Conservation (phyloP, 768 basidiomycete genomes). For the Suillus clintonianus region DNA sequence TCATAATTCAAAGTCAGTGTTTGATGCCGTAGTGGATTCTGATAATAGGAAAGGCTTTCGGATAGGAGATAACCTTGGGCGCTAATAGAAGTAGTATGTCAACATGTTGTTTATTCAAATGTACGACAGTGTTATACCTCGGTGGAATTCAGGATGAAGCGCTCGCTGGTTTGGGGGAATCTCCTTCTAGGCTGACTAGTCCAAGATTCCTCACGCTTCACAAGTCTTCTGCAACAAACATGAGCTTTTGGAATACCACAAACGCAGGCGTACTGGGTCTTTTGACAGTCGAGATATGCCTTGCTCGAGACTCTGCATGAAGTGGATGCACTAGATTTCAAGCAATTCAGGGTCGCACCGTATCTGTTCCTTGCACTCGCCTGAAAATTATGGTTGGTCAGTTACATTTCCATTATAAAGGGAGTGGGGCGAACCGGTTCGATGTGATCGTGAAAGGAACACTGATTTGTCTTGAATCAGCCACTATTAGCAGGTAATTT, state of each 20-base stretch:
- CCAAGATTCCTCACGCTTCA: constrained; percentile 89
- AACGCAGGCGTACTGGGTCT: constrained; percentile 67
- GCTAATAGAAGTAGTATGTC: background rate
- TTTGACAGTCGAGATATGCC: constrained; percentile 84
- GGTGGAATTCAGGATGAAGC: background rate
- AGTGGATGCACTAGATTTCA: constrained; percentile 74
- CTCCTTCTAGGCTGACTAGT: constrained; percentile 51
- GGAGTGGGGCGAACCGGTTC: constrained; percentile 55
- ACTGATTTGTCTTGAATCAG: constrained; percentile 67
- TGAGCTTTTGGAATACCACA: constrained; percentile 1
- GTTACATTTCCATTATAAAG: background rate
- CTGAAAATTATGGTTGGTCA: constrained; percentile 39
- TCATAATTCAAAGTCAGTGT: background rate
- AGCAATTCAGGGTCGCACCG: constrained; percentile 69
- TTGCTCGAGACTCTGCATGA: constrained; percentile 74
- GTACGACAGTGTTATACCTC: background rate
- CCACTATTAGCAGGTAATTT: no score
- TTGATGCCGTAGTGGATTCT: background rate
- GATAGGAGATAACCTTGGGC: background rate
- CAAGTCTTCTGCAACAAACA: constrained; percentile 62
- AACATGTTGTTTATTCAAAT: background rate
- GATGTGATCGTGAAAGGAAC: constrained; percentile 74
- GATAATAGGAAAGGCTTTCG: background rate
- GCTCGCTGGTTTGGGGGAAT: background rate
- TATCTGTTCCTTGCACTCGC: constrained; percentile 86